Evolutionary conservation across 352 stramenopile genomes (phyloP).

Genomic region (Phytophthora cactorum): DNA sequence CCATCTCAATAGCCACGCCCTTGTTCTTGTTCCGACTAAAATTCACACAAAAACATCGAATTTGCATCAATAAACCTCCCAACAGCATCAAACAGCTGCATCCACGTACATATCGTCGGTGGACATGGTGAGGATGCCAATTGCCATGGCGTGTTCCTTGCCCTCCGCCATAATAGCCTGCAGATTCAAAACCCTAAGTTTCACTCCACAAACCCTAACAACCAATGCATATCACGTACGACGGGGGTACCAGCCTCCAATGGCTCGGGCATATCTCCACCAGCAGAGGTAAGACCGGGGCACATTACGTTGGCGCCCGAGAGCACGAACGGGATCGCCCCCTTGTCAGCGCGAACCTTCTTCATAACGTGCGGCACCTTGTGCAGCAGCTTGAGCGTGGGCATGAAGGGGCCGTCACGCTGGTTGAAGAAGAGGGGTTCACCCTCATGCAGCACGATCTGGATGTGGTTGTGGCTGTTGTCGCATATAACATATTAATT

Average conservation of each 20-base stretch:
- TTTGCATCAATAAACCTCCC: background rate
- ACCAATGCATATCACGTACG: conserved; percentile 43
- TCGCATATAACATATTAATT: conserved; percentile 28
- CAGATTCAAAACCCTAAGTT: background rate
- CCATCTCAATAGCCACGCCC: conserved; percentile 96
- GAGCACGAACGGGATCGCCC: conserved; percentile 97
- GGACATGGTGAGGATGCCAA: conserved; percentile 97
- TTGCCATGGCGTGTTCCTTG: conserved; percentile 96
- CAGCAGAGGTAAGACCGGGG: conserved; percentile 95
- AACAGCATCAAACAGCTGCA: background rate
- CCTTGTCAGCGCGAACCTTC: conserved; percentile 95
- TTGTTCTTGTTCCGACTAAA: conserved; percentile 95
- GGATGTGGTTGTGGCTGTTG: conserved; percentile 89
- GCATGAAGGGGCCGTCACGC: conserved; percentile 97
- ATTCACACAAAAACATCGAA: background rate
- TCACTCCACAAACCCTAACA: conserved; percentile 1
- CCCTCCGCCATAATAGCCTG: conserved; percentile 97
- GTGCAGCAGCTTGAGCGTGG: conserved; percentile 96
- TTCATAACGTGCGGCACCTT: conserved; percentile 95
- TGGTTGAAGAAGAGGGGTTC: conserved; percentile 97
- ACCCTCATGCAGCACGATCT: conserved; percentile 89
- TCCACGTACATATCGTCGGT: conserved; percentile 93
- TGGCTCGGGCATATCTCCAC: conserved; percentile 93
- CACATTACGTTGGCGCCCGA: conserved; percentile 99
- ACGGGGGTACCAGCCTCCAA: conserved; percentile 85